Evolutionary conservation across 495 filamentous ascomycete genomes (phyloP), one percentile per base, ranked within the genome.

Genomic region (Cudoniella acicularis): DNA sequence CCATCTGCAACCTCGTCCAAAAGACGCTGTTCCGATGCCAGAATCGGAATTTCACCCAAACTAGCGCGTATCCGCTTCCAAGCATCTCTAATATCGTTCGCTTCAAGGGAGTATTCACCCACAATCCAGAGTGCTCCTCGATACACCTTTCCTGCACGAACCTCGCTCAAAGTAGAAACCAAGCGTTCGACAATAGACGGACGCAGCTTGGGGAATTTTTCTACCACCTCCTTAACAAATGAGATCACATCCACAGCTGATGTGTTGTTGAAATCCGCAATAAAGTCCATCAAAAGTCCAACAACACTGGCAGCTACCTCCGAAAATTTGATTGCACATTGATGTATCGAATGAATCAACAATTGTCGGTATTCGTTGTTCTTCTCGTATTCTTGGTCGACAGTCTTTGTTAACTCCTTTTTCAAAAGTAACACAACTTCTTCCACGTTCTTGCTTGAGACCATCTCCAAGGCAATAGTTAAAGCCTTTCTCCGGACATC

Each of bases 341-440:
- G 90, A 73, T 99, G 95, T 67, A 99, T 98, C 49, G 92, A 90
- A 70, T 97, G 91, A 63, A 99, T 96, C 49, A 99, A 79, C 1
- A 98, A 79, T 71, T 94, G 91, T 61, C 95, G 89, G 71, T 99
- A 98, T 72, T 98, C 94, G 75, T 83, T 90, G 75, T 97, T 98
- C 84, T 96, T 96, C 75, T 99, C 95, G 75, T 96, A 97, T 70
- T 96, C 90, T 75, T 98, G 93, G 71, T 99, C 93, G 36, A 98
- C 89, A 0, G 95, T 98, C 80, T 97, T 98, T 42, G 90, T 85
- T 45, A 99, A 85, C 73, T 99, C 95, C 70, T 97, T 98, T 76
- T 98, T 98, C 26, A 99, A 80, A 0, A 99, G 81, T 72, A 96
- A 83, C 23, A 98, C 89, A 18, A 98, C 95, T 66, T 98, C 95